Evolutionary conservation across 192 early-diverging fungal genomes (phyloP).

Genomic region (Entrophospora sp.): DNA sequence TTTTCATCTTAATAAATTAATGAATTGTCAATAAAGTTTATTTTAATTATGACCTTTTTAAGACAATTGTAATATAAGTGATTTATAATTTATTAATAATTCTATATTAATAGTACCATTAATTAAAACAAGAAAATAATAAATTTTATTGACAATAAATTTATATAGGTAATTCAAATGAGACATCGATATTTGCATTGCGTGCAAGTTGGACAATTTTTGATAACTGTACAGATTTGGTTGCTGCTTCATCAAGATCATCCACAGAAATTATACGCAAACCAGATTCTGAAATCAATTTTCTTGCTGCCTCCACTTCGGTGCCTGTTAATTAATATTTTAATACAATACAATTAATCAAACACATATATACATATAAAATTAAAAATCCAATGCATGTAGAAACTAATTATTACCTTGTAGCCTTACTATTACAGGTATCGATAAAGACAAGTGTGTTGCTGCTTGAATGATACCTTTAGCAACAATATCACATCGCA

Average conservation of each 20-base stretch:
- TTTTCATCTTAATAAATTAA: no score
- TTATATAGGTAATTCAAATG: conserved; percentile 50
- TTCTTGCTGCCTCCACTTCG: conserved; percentile 83
- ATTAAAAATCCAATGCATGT: conserved; percentile 25
- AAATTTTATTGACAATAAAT: no score
- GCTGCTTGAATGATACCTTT: conserved; percentile 96
- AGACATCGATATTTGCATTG: conserved; percentile 64
- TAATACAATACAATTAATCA: no score
- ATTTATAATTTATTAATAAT: no score
- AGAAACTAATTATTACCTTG: conserved; percentile 75
- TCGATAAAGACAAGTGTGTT: conserved; percentile 78
- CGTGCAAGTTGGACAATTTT: conserved; percentile 74
- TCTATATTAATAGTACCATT: no score
- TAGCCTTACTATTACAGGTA: conserved; percentile 95
- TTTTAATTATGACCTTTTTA: no score
- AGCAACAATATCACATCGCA: conserved; percentile 98
- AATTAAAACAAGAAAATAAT: no score
- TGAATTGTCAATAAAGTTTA: no score
- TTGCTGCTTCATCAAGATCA: conserved; percentile 92
- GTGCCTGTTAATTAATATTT: conserved; percentile 36
- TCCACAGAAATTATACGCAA: conserved; percentile 89
- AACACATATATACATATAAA: no score
- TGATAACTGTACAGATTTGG: conserved; percentile 74
- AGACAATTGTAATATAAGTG: no score
- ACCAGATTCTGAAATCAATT: conserved; percentile 84